Base-by-base conservation (phyloP, 306 rosid genomes). In the Prunus kanzakura region DNA sequence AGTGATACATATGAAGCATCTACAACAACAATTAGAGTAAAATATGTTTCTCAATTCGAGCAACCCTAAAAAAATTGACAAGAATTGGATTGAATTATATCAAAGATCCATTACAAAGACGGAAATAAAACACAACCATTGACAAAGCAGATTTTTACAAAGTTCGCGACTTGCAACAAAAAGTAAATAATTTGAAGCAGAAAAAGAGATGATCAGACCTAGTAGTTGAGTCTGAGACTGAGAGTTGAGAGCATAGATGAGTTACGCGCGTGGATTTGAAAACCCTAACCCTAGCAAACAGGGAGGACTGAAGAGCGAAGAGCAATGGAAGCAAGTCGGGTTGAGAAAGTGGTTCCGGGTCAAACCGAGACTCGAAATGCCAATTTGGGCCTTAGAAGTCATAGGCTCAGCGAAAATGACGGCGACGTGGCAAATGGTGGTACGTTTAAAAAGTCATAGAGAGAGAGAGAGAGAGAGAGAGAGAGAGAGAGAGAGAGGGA, bases 371-470 rank as follows among this genome's bases (percentile, higher is more conserved):
- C 25, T 8, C 13, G 15, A 71, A 35, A 1, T 20, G n/a, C 6
- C 1, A 22, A 18, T 16, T 47, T 50, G 69, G 75, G 74, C 79
- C 65, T 2, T 2, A 1, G 43, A 64, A 4, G 3, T 23, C 1
- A 22, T 1, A 1, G 4, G 72, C 41, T 27, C 65, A 58, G 46
- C 75, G 64, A 47, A 20, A 46, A 77, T 3, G 23, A 67, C 54
- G 61, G 73, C 23, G 55, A 81, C 87, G 85, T 78, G 88, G 60
- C 76, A 27, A 72, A 56, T 25, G 32, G 2, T 8, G 30, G 82
- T 77, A 49, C 30, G 80, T 45, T 11, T 12, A 14, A 9, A 71
- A 75, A 74, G 83, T 86, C 84, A 35, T 19, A 14, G 27, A 38
- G 11, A 29, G 29, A 32, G 43, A 38, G 11, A 29, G 45, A 30